phyloP scores from a whole-genome alignment of 108 stramenopile species.

The Nitzschia sp. region DNA sequence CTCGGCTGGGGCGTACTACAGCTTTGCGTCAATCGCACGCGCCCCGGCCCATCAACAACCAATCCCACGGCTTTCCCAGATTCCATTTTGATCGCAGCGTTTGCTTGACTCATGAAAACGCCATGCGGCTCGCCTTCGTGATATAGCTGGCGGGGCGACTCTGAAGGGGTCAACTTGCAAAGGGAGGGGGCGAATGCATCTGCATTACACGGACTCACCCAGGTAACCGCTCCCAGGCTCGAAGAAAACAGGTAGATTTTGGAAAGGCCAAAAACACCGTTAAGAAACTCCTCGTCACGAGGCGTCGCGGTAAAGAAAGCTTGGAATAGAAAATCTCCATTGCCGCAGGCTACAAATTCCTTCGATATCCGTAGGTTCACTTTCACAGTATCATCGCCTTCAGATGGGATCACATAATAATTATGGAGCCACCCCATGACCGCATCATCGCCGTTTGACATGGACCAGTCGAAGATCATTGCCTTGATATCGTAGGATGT shows the following conservation, averaged over 20 bases:
- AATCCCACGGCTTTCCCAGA: background rate
- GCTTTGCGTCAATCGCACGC: background rate
- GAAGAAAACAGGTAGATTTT: conserved; percentile 52
- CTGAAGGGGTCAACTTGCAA: background rate
- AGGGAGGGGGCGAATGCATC: background rate
- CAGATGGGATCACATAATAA: conserved; percentile 17
- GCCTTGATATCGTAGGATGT: conserved; percentile 38
- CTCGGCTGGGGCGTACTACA: too few relatives aligned
- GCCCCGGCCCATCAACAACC: background rate
- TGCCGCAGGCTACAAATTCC: conserved; percentile 53
- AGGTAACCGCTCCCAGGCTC: conserved; percentile 39
- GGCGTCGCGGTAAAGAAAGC: conserved; percentile 20
- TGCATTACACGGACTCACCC: conserved; percentile 46
- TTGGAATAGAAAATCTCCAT: conserved; percentile 57
- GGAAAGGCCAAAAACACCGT: conserved; percentile 17
- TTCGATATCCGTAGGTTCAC: conserved; percentile 32
- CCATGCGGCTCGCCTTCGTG: background rate
- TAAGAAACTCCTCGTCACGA: conserved; percentile 19
- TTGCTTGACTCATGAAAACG: background rate
- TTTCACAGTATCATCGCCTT: conserved; percentile 28
- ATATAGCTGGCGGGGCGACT: background rate
- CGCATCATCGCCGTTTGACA: conserved; percentile 31
- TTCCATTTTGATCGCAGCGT: background rate
- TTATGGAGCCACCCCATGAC: conserved; percentile 22
- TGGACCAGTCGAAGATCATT: conserved; percentile 44